Base-by-base conservation (phyloP, 495 filamentous ascomycete genomes). In the Letharia columbiana region DNA sequence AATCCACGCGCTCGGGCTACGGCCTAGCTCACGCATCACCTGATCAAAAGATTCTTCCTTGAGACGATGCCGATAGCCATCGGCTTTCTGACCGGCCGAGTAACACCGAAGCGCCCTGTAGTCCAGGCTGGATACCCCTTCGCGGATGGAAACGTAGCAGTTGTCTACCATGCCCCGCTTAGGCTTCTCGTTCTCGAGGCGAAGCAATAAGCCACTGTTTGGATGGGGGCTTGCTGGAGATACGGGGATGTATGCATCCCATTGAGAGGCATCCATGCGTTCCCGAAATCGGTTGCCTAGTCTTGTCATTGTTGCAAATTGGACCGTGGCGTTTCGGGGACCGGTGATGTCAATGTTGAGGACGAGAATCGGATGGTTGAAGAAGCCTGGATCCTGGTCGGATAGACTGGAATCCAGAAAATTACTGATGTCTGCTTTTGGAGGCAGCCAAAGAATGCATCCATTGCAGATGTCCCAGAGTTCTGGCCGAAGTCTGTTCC, bases 381-480 rank as follows among this genome's bases (percentile, higher is more conserved):
- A 59, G 50, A 47, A 65, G 18, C 2, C 39, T 59, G 52, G n/a
- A 1, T 37, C 20, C 0, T n/a, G 23, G 28, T 2, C 3, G 15
- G 33, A 8, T 20, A 65, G 7, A 1, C 31, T 15, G 0, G 63
- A 17, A 8, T 37, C 52, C 28, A 23, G 63, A 4, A n/a, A 13
- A 8, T 47, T 31, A 39, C 28, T 18, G 5, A 65, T 23, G 28
- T 45, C 63, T 12, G 5, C 41, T 47, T 35, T 65, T 18, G 52
- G 17, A n/a, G 63, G 63, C 5, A 65, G 50, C 63, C 63, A 65
- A 23, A 59, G 63, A 28, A 65, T 65, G 17, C 52, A 65, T 7
- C 52, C 63, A 9, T 65, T 58, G 31, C 52, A 35, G 41, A 65
- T 65, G 40, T 65, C 63, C 63, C 63, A 59, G 17, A 65, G 28